A percentile compares a stretch with the other conserved stretches of the same genome.
These are phyloP conservation scores for Pyrenula massariospora DNA, from an alignment of 495 filamentous ascomycete species.

Conservation along the genomic window DNA sequence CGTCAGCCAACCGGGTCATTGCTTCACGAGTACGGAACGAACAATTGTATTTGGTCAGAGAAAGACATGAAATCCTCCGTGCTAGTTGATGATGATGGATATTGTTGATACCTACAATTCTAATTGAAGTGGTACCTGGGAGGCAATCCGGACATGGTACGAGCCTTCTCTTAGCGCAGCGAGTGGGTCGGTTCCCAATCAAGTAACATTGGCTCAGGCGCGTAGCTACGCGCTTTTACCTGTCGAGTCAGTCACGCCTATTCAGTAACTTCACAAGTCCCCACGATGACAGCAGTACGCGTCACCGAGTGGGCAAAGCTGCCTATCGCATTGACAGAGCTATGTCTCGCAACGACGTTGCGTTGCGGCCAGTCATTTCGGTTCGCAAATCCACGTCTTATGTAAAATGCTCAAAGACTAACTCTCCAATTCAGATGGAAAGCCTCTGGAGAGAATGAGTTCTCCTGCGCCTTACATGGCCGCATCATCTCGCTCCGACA, in stretches of 20 bases:
- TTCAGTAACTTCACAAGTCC: neutral
- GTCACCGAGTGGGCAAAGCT: slow-evolving; percentile 68
- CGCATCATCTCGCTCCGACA: slow-evolving; percentile 77
- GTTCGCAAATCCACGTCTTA: slow-evolving; percentile 17
- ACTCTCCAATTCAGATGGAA: slow-evolving; percentile 76
- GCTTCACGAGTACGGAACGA: no score
- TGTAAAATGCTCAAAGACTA: no score
- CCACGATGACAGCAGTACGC: slow-evolving; percentile 15
- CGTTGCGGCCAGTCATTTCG: slow-evolving; percentile 86
- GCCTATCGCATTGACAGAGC: slow-evolving; percentile 65
- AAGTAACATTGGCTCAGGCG: neutral
- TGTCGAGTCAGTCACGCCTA: neutral
- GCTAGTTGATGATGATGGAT: no score
- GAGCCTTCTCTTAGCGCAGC: neutral
- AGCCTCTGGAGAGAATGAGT: slow-evolving; percentile 65
- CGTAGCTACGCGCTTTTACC: neutral
- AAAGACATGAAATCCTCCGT: no score
- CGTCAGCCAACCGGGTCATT: no score
- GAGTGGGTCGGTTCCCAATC: neutral
- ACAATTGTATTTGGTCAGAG: no score
- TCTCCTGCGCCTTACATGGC: slow-evolving; percentile 82
- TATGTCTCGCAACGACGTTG: slow-evolving; percentile 84
- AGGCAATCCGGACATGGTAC: no score
- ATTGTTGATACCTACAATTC: no score
- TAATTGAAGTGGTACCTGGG: no score